Evolutionary conservation across 2,329 filamentous ascomycete genomes (phyloP), one percentile per base, ranked within the genome.

Genomic region (Apiospora marii): DNA sequence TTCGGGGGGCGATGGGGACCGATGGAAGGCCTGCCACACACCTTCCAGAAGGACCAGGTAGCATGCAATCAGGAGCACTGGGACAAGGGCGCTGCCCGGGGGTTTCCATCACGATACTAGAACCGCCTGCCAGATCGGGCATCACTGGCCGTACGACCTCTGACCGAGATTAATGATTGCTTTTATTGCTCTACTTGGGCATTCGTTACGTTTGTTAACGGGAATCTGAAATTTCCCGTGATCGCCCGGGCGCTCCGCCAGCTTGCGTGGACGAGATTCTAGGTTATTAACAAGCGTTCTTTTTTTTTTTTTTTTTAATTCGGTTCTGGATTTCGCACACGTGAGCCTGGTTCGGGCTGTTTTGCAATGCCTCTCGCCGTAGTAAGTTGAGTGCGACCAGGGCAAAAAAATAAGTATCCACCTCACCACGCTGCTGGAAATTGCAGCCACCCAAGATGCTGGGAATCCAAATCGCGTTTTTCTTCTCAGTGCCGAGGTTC

Each of bases 1-100:
- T n/a, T 37, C 53, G 58, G 58, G 34, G 58, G 58, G 58, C 58
- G 58, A 64, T 64, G 58, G 58, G 22, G 58, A 64, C 58, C 34
- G 58, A 64, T 41, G 58, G 58, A 64, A 64, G 58, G 34, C 58
- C 58, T 64, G 34, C 34, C 34, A 64, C 19, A 37, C 53, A 37
- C 58, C 58, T 64, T 64, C 58, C 34, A 64, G 58, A 64, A 64
- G 58, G 58, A 24, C 34, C 13, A 64, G 37, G 37, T 41, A 41
- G 37, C 7, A 41, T 30, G 37, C 7, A 61, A 37, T 16, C 1
- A 61, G 53, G 53, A 61, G 53, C 53, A 61, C 12, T 30, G 19
- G 53, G 30, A 8, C 53, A 61, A 61, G 53, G 27, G 27, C 27
- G 53, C 53, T 61, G 53, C 53, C 53, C 30, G 27, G 53, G 58